These are phyloP conservation scores for Porpolomopsis calyptriformis DNA, from an alignment of 768 basidiomycete species.

Conservation along the genomic window DNA sequence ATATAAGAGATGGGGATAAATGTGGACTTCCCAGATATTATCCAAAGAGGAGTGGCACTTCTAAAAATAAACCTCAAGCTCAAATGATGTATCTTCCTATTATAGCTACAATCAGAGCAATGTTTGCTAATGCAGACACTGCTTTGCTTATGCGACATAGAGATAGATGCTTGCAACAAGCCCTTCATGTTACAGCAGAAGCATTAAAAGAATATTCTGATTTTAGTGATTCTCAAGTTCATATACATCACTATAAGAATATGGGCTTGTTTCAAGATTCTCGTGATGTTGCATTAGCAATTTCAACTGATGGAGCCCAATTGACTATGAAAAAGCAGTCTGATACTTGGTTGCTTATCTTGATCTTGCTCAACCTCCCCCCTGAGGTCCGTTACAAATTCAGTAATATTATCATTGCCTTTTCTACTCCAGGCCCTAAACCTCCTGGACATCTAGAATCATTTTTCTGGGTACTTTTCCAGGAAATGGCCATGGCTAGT, in stretches of 20 bases:
- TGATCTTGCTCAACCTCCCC: slow-evolving; percentile 17
- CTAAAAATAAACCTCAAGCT: slow-evolving; percentile 11
- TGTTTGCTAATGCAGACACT: slow-evolving; percentile 20
- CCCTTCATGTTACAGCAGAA: slow-evolving; percentile 13
- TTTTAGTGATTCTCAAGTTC: slow-evolving; percentile 17
- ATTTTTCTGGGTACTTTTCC: slow-evolving; percentile 17
- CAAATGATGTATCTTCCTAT: slow-evolving; percentile 17
- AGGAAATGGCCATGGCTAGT: slow-evolving; percentile 18
- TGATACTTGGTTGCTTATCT: slow-evolving; percentile 17
- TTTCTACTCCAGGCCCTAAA: slow-evolving; percentile 20
- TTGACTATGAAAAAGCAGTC: slow-evolving; percentile 25
- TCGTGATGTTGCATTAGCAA: slow-evolving; percentile 16
- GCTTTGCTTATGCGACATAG: slow-evolving; percentile 15
- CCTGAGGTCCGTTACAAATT: slow-evolving; percentile 14
- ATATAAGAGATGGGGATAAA: slow-evolving; percentile 7
- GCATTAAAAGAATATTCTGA: slow-evolving; percentile 15
- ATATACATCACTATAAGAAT: slow-evolving; percentile 13
- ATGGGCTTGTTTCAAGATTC: slow-evolving; percentile 16
- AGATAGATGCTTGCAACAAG: slow-evolving; percentile 16
- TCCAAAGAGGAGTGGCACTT: not conserved
- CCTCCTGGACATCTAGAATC: slow-evolving; percentile 20
- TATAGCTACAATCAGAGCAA: slow-evolving; percentile 16
- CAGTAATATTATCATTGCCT: slow-evolving; percentile 14
- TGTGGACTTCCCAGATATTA: slow-evolving; percentile 13
- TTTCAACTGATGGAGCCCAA: slow-evolving; percentile 22